Percentiles rank a stretch among this genome's conserved stretches.
Evolutionary conservation across 106 monocot genomes (phyloP).

Genomic region (Vanilla planifolia): DNA sequence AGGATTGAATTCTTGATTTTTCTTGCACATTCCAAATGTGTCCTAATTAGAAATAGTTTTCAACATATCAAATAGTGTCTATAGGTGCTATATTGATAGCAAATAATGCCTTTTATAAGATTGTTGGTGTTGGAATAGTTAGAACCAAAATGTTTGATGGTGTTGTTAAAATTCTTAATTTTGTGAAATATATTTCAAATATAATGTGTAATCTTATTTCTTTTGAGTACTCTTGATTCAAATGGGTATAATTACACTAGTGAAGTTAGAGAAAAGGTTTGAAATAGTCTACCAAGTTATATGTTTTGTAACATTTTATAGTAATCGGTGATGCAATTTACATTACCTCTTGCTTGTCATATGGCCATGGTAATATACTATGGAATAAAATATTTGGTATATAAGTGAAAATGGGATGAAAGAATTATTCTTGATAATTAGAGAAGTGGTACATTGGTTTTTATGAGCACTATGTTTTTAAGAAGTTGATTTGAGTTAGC

Average conservation of each 20-base stretch:
- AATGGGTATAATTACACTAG: not conserved
- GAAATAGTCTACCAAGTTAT: not conserved
- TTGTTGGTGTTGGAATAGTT: not conserved
- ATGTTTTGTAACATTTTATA: not conserved
- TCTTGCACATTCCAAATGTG: constrained; percentile 1
- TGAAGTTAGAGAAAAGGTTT: constrained; percentile 1
- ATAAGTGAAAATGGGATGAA: constrained; percentile 3
- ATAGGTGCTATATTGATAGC: constrained; percentile 1
- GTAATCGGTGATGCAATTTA: not conserved
- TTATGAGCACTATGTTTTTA: not conserved
- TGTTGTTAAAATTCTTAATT: not conserved
- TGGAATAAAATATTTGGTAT: constrained; percentile 3
- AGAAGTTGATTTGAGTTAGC: not conserved
- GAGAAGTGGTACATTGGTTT: not conserved
- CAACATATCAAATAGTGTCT: not conserved
- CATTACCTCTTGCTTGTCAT: not conserved
- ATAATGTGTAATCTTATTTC: constrained; percentile 10
- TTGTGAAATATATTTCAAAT: not conserved
- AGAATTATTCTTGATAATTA: not conserved
- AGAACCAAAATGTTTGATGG: constrained; percentile 13
- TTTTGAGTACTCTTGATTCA: not conserved
- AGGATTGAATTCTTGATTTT: constrained; percentile 5
- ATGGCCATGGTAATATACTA: not conserved
- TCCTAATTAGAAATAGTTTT: constrained; percentile 4
- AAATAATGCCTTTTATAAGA: constrained; percentile 3